Conservation (phyloP, 2,329 filamentous ascomycete species). For the Alternaria rosae region DNA sequence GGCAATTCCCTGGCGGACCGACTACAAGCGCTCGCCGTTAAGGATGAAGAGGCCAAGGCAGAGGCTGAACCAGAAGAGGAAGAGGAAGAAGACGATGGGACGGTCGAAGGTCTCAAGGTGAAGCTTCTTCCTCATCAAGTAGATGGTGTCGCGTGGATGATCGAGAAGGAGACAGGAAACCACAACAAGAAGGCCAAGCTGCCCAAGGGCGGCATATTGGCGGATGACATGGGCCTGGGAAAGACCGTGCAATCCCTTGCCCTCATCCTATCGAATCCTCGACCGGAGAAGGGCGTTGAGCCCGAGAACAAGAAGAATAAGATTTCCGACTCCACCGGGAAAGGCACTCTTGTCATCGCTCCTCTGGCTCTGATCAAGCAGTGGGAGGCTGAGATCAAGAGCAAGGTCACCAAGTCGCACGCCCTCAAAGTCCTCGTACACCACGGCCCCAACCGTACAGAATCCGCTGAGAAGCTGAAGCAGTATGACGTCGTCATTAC, state of each 20-base stretch:
- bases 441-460: conserved; percentile 86
- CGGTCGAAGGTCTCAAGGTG: conserved; percentile 82
- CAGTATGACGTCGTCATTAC: conserved; percentile 95
- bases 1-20: conserved; percentile 52
- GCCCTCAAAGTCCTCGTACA: conserved; percentile 85
- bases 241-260: conserved; percentile 96
- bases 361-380: conserved; percentile 94
- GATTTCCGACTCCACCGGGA: conserved; percentile 72
- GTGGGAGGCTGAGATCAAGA: conserved; percentile 92
- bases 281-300: conserved; percentile 62
- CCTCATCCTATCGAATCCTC: conserved; percentile 82
- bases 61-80: conserved; percentile 47
- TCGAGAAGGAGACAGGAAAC: conserved; percentile 84
- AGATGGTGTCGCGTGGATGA: conserved; percentile 95
- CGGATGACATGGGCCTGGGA: conserved; percentile 96
- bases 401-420: conserved; percentile 75
- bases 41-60: conserved; percentile 61
- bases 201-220: conserved; percentile 91
- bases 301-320: conserved; percentile 66
- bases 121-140: conserved; percentile 93
- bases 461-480: conserved; percentile 76
- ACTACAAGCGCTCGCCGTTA: conserved; percentile 54
- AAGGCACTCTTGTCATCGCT: conserved; percentile 88
- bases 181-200: conserved; percentile 79
- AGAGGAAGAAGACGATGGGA: conserved; percentile 64